These are phyloP conservation scores for Phytophthora pinifolia DNA, from an alignment of 352 stramenopile species.

Conservation along the genomic window DNA sequence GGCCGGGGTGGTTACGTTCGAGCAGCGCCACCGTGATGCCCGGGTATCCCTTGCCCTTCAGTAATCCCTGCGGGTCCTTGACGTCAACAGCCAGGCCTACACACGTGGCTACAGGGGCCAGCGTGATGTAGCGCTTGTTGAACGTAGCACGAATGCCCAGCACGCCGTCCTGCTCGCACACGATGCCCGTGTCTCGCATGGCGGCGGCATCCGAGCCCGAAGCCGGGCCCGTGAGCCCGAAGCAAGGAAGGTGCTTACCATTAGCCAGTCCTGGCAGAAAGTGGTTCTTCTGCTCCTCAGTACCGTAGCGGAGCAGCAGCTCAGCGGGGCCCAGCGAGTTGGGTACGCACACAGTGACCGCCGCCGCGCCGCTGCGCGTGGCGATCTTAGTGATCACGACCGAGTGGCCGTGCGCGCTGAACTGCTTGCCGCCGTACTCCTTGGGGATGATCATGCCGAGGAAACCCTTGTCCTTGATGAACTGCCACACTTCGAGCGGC, in stretches of 20 bases:
- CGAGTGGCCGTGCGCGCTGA: conserved; percentile 91
- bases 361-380: conserved; percentile 89
- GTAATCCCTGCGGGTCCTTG: conserved; percentile 93
- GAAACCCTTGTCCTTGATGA: conserved; percentile 96
- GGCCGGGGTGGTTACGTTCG: conserved; percentile 93
- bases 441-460: conserved; percentile 99
- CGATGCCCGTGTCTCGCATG: conserved; percentile 94
- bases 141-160: conserved; percentile 96
- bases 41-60: conserved; percentile 92
- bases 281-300: conserved; percentile 95
- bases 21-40: conserved; percentile 97
- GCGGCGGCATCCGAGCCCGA: conserved; percentile 95
- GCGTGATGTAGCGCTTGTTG: conserved; percentile 99
- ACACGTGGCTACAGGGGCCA: conserved; percentile 96
- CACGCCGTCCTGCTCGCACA: conserved; percentile 94
- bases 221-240: conserved; percentile 95
- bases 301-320: conserved; percentile 95
- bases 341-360: conserved; percentile 95
- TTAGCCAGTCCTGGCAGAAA: conserved; percentile 93
- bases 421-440: conserved; percentile 92
- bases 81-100: conserved; percentile 97
- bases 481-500: conserved; percentile 93
- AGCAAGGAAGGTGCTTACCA: conserved; percentile 97
- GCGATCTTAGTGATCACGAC: conserved; percentile 94
- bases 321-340: conserved; percentile 97